Evolutionary conservation across 805 yeast species (phyloP).

Genomic region (Blastobotrys americana): DNA sequence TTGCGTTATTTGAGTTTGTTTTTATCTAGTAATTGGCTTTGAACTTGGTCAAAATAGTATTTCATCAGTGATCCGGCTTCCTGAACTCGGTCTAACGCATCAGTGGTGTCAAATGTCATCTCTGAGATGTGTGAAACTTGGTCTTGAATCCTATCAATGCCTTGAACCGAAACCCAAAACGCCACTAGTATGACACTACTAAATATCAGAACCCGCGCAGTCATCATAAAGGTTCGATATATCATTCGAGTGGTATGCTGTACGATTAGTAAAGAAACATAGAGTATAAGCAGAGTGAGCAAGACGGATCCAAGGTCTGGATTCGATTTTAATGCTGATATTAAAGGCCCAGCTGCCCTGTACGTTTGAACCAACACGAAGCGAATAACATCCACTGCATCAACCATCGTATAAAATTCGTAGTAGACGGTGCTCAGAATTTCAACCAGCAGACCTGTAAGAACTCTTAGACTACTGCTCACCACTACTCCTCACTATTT

Average conservation of each 20-base stretch:
- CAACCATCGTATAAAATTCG: background rate
- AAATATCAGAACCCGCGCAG: constrained; percentile 17
- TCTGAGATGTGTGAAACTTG: background rate
- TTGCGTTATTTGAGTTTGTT: too few relatives aligned
- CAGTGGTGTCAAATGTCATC: background rate
- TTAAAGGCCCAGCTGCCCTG: background rate
- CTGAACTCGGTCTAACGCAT: background rate
- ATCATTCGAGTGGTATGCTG: constrained; percentile 20
- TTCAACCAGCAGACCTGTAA: too few relatives aligned
- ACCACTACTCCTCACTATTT: too few relatives aligned
- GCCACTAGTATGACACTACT: constrained; percentile 12
- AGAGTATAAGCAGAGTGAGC: constrained; percentile 21
- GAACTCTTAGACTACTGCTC: too few relatives aligned
- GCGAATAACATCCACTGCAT: background rate
- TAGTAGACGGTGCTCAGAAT: too few relatives aligned
- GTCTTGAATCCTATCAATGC: constrained; percentile 8
- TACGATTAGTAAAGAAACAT: constrained; percentile 21
- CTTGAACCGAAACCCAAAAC: constrained; percentile 12
- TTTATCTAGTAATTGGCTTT: too few relatives aligned
- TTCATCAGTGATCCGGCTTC: background rate
- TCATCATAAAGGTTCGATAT: constrained; percentile 15
- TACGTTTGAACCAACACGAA: background rate
- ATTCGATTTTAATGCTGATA: background rate
- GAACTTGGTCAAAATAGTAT: background rate
- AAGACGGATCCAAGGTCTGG: constrained; percentile 16